These are phyloP conservation scores for Annulohypoxylon bovei DNA, from an alignment of 495 filamentous ascomycete species.

Conservation along the genomic window DNA sequence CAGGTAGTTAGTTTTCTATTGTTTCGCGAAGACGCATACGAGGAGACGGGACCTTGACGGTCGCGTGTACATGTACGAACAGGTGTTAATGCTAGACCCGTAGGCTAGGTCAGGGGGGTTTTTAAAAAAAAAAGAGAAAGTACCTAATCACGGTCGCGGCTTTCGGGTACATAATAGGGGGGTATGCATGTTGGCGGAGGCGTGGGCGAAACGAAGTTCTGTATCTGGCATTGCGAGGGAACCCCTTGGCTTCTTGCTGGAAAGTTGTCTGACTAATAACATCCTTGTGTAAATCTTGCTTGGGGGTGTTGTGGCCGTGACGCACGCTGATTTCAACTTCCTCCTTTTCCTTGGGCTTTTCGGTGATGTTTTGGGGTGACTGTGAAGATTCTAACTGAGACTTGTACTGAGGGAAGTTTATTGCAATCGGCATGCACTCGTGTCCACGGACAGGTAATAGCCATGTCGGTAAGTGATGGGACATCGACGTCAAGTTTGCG, in stretches of 20 bases:
- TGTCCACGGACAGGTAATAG: background rate
- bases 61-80: slow-evolving; percentile 14
- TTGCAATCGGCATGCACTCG: background rate
- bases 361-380: background rate
- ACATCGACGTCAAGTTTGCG: background rate
- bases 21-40: background rate
- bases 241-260: background rate
- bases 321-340: background rate
- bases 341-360: background rate
- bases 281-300: background rate
- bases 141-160: background rate
- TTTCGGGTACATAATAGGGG: slow-evolving; percentile 5
- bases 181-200: background rate
- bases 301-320: background rate
- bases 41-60: background rate
- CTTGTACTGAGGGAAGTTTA: too few species aligned
- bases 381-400: too few species aligned
- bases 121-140: background rate
- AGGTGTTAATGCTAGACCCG: slow-evolving; percentile 12
- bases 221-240: background rate
- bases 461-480: background rate
- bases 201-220: background rate
- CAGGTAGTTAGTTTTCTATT: background rate
- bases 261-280: slow-evolving; percentile 2
- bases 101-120: background rate